phyloP scores from a whole-genome alignment of 73 alveolate genomes.

The Tetrahymena borealis region DNA sequence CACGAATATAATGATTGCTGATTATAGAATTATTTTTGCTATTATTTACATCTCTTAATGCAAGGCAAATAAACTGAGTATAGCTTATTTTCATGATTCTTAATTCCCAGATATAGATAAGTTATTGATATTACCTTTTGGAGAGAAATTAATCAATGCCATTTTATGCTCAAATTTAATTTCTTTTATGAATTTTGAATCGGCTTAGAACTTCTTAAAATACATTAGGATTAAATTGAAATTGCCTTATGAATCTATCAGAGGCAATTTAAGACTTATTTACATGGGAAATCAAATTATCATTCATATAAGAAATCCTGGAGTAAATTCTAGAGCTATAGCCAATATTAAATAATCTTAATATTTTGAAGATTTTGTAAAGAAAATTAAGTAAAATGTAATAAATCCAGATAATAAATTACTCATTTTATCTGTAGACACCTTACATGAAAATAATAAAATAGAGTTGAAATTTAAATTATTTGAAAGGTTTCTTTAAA shows the following conservation, averaged over 20 bases:
- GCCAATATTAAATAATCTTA: neutral
- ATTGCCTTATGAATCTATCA: neutral
- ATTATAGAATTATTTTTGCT: neutral
- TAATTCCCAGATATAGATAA: neutral
- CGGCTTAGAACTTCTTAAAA: neutral
- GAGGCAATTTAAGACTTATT: neutral
- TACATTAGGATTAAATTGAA: neutral
- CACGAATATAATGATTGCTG: neutral
- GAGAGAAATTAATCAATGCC: neutral
- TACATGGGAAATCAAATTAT: neutral
- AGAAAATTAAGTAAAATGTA: neutral
- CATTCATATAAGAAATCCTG: neutral
- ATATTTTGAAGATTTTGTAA: neutral
- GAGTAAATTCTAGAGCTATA: neutral
- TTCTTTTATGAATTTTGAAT: neutral
- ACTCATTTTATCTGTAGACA: neutral
- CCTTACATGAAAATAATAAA: neutral
- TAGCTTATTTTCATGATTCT: neutral
- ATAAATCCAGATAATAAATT: neutral
- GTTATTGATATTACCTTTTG: neutral
- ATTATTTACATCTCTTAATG: neutral
- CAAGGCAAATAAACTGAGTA: neutral
- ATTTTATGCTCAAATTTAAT: neutral
- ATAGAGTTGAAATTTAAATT: neutral
- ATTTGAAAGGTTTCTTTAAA: neutral